phyloP scores from a whole-genome alignment of 2,329 filamentous ascomycete species.

The Parastagonospora avenae region DNA sequence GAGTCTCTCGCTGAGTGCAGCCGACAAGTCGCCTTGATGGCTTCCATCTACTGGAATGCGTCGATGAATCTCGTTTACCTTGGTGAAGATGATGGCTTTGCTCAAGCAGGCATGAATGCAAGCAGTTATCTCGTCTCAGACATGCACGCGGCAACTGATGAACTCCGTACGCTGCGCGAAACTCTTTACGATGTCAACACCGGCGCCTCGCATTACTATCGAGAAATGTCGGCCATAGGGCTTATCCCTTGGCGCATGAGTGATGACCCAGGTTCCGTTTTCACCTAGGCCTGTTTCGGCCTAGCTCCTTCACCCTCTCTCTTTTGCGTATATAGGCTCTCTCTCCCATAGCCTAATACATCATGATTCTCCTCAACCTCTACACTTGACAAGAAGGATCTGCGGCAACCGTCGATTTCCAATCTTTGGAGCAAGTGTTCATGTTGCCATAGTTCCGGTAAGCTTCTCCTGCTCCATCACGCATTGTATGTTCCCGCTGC shows the following conservation, averaged over 20 bases:
- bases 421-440: neutral
- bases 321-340: no score
- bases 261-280: no score
- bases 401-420: neutral
- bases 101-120: neutral
- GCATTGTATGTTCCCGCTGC: no score
- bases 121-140: neutral
- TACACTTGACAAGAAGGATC: no score
- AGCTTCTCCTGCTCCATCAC: no score
- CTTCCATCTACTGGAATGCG: neutral
- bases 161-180: neutral
- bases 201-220: neutral
- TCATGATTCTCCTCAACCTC: no score
- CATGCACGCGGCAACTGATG: neutral
- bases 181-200: neutral
- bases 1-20: neutral
- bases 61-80: constrained; percentile 1
- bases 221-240: no score
- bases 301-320: no score
- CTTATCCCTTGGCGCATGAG: no score
- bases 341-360: no score
- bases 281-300: no score
- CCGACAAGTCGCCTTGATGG: constrained; percentile 1
- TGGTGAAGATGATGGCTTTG: neutral
- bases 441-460: constrained; percentile 1